A percentile compares a stretch with the other conserved stretches of the same genome.
These are phyloP conservation scores for Xylariales sp. DNA, from an alignment of 2,329 filamentous ascomycete genomes.

Conservation along the genomic window DNA sequence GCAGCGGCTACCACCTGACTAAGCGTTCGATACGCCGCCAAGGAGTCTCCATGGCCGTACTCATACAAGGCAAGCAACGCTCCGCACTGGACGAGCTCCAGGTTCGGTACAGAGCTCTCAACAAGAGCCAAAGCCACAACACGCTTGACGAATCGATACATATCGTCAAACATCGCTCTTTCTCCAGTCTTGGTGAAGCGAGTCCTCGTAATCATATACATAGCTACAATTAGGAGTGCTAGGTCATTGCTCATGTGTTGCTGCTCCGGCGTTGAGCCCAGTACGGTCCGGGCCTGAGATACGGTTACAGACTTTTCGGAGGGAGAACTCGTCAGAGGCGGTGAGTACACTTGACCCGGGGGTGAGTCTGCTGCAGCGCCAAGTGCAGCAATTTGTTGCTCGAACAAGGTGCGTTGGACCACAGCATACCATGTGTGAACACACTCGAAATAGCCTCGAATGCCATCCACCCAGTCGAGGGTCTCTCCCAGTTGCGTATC, in stretches of 20 bases:
- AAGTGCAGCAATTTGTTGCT: slow-evolving; percentile 24
- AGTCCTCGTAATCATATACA: slow-evolving; percentile 36
- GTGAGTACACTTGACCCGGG: neutral
- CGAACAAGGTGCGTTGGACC: slow-evolving; percentile 35
- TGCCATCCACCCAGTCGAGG: slow-evolving; percentile 32
- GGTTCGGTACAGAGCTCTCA: slow-evolving; percentile 24
- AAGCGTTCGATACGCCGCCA: slow-evolving; percentile 37
- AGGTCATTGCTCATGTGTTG: slow-evolving; percentile 22
- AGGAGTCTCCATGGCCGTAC: slow-evolving; percentile 38
- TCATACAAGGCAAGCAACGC: slow-evolving; percentile 38
- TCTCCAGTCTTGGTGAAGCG: slow-evolving; percentile 32
- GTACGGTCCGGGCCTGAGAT: slow-evolving; percentile 12
- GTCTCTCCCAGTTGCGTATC: slow-evolving; percentile 21
- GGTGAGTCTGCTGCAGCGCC: slow-evolving; percentile 8
- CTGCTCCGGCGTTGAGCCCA: slow-evolving; percentile 14
- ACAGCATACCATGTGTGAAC: slow-evolving; percentile 38
- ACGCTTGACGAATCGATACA: slow-evolving; percentile 35
- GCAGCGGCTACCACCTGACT: slow-evolving; percentile 35
- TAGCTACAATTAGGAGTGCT: slow-evolving; percentile 37
- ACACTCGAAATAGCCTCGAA: slow-evolving; percentile 34
- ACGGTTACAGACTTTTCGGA: slow-evolving; percentile 11
- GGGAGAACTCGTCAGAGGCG: slow-evolving; percentile 12
- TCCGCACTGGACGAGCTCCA: slow-evolving; percentile 37
- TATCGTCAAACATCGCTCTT: slow-evolving; percentile 33
- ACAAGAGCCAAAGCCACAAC: slow-evolving; percentile 30